phyloP scores from a whole-genome alignment of 768 basidiomycete species.

The Leccinum subgranulosum region DNA sequence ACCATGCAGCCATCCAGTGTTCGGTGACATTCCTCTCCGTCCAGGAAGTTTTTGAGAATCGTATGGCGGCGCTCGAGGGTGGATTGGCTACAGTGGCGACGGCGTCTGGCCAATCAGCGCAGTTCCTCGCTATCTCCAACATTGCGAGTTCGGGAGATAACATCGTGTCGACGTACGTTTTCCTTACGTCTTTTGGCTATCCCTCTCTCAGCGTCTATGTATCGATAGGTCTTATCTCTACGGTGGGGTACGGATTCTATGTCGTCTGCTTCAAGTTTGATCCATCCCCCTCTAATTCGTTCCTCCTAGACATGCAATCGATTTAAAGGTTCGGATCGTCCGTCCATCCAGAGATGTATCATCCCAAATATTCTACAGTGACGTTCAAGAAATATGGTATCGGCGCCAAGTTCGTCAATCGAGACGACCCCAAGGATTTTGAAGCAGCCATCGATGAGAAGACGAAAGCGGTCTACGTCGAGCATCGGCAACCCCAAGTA shows the following conservation, averaged over 20 bases:
- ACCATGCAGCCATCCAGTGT: no score
- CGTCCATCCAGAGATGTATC: not conserved
- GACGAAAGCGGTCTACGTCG: conserved; percentile 55
- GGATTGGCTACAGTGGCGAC: no score
- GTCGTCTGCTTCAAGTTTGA: no score
- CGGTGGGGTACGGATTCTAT: conserved; percentile 45
- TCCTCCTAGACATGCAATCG: no score
- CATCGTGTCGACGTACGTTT: no score
- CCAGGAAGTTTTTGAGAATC: conserved; percentile 64
- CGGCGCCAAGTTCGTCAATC: conserved; percentile 49
- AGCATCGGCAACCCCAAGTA: conserved; percentile 62
- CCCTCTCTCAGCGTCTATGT: no score
- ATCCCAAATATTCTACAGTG: conserved; percentile 32
- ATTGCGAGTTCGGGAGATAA: no score
- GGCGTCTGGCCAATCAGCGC: conserved; percentile 63
- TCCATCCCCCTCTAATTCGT: no score
- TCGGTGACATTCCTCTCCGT: no score
- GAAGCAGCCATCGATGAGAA: conserved; percentile 54
- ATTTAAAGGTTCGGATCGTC: conserved; percentile 44
- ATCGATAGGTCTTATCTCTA: conserved; percentile 57
- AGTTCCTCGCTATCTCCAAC: no score
- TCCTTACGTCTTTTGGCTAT: no score
- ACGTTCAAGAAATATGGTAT: conserved; percentile 57
- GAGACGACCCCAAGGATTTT: conserved; percentile 45
- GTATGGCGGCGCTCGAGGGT: no score